phyloP scores from a whole-genome alignment of 148 eudicot species.

The Rhododendron molle region DNA sequence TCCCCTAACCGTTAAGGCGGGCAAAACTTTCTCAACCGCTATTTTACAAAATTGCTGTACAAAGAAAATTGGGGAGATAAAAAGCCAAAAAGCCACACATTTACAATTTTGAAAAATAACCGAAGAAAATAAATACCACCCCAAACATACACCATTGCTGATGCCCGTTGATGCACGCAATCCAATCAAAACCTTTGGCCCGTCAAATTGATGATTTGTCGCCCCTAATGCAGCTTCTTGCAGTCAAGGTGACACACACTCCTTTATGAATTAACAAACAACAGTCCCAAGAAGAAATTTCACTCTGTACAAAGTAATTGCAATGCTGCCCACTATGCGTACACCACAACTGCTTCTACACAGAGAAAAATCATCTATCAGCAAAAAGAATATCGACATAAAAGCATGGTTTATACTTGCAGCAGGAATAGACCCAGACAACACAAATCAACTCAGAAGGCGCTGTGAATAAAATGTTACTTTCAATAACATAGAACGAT shows the following conservation, averaged over 20 bases:
- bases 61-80: not conserved
- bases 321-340: slow-evolving; percentile 1
- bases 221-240: not conserved
- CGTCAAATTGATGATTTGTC: not conserved
- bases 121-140: not conserved
- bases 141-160: not conserved
- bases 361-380: not conserved
- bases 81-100: slow-evolving; percentile 10
- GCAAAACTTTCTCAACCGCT: slow-evolving; percentile 10
- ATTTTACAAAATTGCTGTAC: slow-evolving; percentile 13
- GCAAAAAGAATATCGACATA: not conserved
- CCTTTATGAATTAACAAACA: not conserved
- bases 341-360: slow-evolving; percentile 3
- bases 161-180: not conserved
- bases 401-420: not conserved
- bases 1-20: not conserved
- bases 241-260: not conserved
- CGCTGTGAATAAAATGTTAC: not conserved
- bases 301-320: slow-evolving; percentile 7
- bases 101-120: slow-evolving; percentile 8
- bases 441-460: not conserved
- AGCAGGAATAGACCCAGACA: not conserved
- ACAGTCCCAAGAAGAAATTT: slow-evolving; percentile 11
- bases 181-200: not conserved
- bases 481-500: not conserved